Percentiles rank a stretch among this genome's conserved stretches.
Conservation (phyloP, 2,329 filamentous ascomycete species). For the Thielaviopsis musarum region DNA sequence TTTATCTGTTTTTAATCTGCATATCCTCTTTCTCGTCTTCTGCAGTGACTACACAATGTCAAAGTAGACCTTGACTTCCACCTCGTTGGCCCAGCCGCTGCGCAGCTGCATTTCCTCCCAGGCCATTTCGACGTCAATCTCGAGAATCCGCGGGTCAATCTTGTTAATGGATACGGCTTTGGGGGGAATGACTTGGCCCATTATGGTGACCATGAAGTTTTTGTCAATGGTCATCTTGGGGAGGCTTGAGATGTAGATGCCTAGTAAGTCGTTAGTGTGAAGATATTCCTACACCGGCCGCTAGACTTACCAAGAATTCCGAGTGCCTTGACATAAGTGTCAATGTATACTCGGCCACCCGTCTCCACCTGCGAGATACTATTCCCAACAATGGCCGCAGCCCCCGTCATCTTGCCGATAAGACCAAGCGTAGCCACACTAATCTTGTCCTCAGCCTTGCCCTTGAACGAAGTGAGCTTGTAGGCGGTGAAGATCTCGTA, state of each 20-base stretch:
- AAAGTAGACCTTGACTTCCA: constrained; percentile 48
- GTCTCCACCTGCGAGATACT: constrained; percentile 32
- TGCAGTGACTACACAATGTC: constrained; percentile 18
- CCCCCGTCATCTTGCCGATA: constrained; percentile 76
- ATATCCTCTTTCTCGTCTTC: background rate
- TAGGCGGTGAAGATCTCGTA: constrained; percentile 74
- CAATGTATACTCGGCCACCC: constrained; percentile 46
- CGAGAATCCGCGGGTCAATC: constrained; percentile 42
- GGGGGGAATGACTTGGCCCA: constrained; percentile 50
- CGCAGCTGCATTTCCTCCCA: constrained; percentile 60
- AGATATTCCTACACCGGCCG: background rate
- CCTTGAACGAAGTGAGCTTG: constrained; percentile 42
- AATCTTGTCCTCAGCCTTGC: constrained; percentile 23
- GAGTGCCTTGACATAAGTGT: constrained; percentile 61
- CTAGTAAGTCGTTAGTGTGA: constrained; percentile 21
- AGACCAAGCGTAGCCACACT: constrained; percentile 58
- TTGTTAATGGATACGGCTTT: constrained; percentile 45
- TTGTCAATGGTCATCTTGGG: constrained; percentile 40
- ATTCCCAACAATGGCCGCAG: constrained; percentile 55
- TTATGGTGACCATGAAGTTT: constrained; percentile 59
- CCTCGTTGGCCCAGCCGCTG: constrained; percentile 65
- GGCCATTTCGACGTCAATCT: constrained; percentile 59
- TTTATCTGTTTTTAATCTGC: background rate
- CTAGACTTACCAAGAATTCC: constrained; percentile 47
- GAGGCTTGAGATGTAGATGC: constrained; percentile 61